These are phyloP conservation scores for Centaurea solstitialis DNA, from an alignment of 129 eudicot species.

Conservation along the genomic window DNA sequence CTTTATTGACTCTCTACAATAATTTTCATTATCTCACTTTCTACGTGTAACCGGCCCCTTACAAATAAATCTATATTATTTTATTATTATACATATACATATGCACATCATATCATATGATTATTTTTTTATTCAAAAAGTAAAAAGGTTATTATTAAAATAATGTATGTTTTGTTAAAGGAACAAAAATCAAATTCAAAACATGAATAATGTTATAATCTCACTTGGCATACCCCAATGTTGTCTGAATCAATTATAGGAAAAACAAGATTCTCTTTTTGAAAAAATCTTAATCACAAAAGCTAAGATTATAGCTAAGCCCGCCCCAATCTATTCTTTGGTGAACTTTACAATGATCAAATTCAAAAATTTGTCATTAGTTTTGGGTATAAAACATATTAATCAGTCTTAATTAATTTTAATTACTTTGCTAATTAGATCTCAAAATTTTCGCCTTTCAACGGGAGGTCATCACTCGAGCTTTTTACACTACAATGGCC, in stretches of 20 bases:
- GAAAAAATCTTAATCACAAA: conserved; percentile 11
- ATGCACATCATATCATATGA: too few species aligned
- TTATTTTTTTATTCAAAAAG: too few species aligned
- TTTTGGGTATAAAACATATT: conserved; percentile 28
- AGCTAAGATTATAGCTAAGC: conserved; percentile 30
- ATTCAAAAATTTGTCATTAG: conserved; percentile 12
- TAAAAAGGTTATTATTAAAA: too few species aligned
- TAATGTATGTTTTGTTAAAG: too few species aligned
- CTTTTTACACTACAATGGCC: conserved; percentile 11
- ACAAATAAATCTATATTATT: too few species aligned
- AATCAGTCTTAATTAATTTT: neutral
- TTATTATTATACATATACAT: too few species aligned
- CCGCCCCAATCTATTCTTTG: conserved; percentile 25
- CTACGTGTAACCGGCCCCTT: too few species aligned
- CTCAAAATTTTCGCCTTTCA: neutral
- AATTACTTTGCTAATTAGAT: neutral
- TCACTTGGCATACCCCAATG: neutral
- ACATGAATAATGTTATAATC: neutral
- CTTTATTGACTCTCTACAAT: too few species aligned
- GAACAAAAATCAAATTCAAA: neutral
- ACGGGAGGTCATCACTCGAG: neutral
- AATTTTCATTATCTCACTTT: too few species aligned
- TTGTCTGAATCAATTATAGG: neutral
- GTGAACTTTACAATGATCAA: conserved; percentile 37
- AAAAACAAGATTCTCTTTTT: neutral